Base-by-base conservation (phyloP, 495 filamentous ascomycete species). In the Oleoguttula mirabilis region DNA sequence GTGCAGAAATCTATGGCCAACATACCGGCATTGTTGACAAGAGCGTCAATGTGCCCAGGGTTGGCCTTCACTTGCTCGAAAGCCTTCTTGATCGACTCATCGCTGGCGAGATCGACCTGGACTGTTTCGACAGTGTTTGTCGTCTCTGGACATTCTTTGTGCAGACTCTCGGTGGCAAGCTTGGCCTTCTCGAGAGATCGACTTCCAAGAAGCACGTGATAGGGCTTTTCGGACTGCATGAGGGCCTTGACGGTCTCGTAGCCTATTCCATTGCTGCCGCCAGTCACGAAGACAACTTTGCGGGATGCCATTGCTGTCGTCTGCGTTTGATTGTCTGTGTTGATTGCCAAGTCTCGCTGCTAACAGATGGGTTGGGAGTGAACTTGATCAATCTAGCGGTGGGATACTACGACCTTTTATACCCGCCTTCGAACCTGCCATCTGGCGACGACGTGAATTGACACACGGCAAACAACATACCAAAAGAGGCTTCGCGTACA, bases 1-100 rank as follows among this genome's bases (percentile, higher is more conserved):
- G n/a, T n/a, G n/a, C n/a, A n/a, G n/a, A n/a, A n/a, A n/a, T n/a
- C n/a, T n/a, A n/a, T n/a, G n/a, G n/a, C n/a, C n/a, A n/a, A n/a
- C n/a, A n/a, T 45, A 57, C 66, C 66, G 48, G 46, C 48, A 21
- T 58, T 57, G 36, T 56, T 62, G 23, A 63, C 36, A 0, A 63
- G 53, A 20, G 38, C 31, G 36, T 63, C 60, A 25, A 63, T 34
- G 3, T 45, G 47, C 2, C 56, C 58, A 22, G 36, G 46, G n/a
- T 35, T 52, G 11, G 43, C 31, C 19, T 52, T 44, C 4, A 64
- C 32, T 10, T 19, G 6, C 16, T 35, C 32, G 19, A 7, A 35
- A 7, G 32, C 32, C 16, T 35, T 35, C 41, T 15, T 53, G 36
- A 63, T 60, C 1, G 60, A 60, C 12, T 47, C 39, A 32, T 54